Conservation (phyloP, 805 yeast genomes). For the Pichia membranifaciens region DNA sequence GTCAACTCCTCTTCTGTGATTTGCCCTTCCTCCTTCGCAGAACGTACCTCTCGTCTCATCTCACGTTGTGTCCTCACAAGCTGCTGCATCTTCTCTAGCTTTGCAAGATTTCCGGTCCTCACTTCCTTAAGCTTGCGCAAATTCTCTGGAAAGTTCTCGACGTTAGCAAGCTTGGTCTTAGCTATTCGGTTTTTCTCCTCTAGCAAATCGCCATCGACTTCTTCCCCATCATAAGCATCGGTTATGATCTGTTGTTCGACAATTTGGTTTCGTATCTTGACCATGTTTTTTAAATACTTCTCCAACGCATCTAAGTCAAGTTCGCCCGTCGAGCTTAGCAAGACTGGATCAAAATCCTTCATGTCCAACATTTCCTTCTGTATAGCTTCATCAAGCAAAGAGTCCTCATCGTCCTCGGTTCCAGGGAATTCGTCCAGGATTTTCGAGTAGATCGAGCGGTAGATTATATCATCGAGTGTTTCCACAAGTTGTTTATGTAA, state of each 20-base stretch:
- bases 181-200: conserved; percentile 2
- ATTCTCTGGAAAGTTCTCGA: neutral
- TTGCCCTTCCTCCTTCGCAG: too few relatives aligned
- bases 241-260: conserved; percentile 6
- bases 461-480: conserved; percentile 1
- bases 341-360: neutral
- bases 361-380: neutral
- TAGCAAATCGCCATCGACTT: neutral
- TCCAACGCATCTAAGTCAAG: neutral
- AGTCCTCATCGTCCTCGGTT: neutral
- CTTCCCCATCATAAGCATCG: neutral
- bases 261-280: conserved; percentile 4
- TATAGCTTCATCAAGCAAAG: neutral
- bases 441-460: neutral
- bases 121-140: neutral
- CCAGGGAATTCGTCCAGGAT: neutral
- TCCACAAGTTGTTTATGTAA: conserved; percentile 1
- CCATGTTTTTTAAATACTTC: conserved; percentile 3
- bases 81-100: neutral
- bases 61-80: neutral
- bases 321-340: neutral
- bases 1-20: conserved; percentile 15
- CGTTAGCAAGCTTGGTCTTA: conserved; percentile 7
- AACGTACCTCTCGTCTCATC: too few relatives aligned
- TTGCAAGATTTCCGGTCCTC: neutral